Base-by-base conservation (phyloP, 2,329 filamentous ascomycete species). In the Leptographium galeiforme region DNA sequence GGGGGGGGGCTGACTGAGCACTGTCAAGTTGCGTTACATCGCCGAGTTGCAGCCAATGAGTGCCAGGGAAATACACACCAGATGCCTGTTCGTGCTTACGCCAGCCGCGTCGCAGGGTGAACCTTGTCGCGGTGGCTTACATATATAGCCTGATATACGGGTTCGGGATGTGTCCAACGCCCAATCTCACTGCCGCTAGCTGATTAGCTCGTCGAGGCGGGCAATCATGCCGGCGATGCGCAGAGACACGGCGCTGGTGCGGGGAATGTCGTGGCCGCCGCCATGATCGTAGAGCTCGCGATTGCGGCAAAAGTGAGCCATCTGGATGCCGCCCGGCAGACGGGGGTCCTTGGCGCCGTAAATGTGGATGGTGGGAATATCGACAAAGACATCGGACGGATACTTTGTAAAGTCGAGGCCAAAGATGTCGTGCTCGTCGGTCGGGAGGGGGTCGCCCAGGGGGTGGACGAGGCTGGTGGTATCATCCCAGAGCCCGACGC, bases 251-350 rank as follows among this genome's bases (percentile, higher is more conserved):
- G 59, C 61, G 0, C 61, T 66, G 46, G 63, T 62, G 55, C 67
- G 57, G n/a, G 67, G 67, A 19, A 70, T 67, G 38, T 69, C 67
- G 54, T 70, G 67, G 1, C 67, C 67, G 6, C 67, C 67, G 4
- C 63, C 60, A 45, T 69, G 67, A 50, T 70, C 67, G 55, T 64
- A 70, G 57, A 63, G 58, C 25, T 56, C 61, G 18, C 62, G 57
- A 14, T 63, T 56, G 14, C 63, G 58, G 50, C 66, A 68, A 40
- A 68, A 63, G 36, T 64, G 58, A 8, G 67, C 66, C 50, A 69
- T 58, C 61, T 70, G 67, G 19, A 69, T 55, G 46, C 63, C 63
- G 3, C 63, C 57, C 11, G 68, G 66, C 60, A 63, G 67, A 48
- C 65, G 59, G 6, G 68, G 68, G 55, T 70, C 68, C 51, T 67